Base-by-base conservation (phyloP, 225 moss, liverwort and hornwort genomes). In the Bryoerythrophyllum caledonicum region DNA sequence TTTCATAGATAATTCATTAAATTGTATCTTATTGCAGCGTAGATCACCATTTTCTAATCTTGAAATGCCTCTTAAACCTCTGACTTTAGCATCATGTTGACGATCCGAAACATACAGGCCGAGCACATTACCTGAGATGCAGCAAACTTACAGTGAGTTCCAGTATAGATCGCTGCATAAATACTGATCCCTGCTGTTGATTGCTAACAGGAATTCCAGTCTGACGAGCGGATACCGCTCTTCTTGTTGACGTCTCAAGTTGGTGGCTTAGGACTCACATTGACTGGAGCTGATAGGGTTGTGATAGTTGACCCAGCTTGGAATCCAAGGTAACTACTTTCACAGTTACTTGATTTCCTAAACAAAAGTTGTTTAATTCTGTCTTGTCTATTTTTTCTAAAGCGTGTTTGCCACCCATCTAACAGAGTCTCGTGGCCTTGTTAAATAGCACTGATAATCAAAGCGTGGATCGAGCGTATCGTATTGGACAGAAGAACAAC, bases 241-340 rank as follows among this genome's bases (percentile, higher is more conserved):
- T 86, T 93, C 72, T 79, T 93, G 71, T 76, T 93, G 74, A 93
- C 93, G 58, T 93, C 93, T 52, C 89, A 93, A 79, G 93, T 93
- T 61, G 93, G 93, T 53, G 93, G 93, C 57, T 68, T 93, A 65
- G 93, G 93, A 25, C 82, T 93, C 15, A 93, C 93, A 23, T 83
- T 93, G n/a, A 93, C 93, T 6, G 91, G 86, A 21, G 93, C 93
- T 14, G 86, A 93, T 63, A 85, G 93, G 44, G 93, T 93, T 62
- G 87, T 93, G 48, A 91, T 93, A 63, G 84, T 93, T 27, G 93
- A 93, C 71, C 93, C 93, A 76, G 90, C 90, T 70, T 93, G 93
- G 93, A 93, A 93, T 63, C 91, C 93, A 54, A 93, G 93, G 91
- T 85, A 72, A 43, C 5, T 20, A 51, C 52, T 19, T 46, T 74